Base-by-base conservation (phyloP, 2,329 filamentous ascomycete species). In the Fusarium oligoseptatum region DNA sequence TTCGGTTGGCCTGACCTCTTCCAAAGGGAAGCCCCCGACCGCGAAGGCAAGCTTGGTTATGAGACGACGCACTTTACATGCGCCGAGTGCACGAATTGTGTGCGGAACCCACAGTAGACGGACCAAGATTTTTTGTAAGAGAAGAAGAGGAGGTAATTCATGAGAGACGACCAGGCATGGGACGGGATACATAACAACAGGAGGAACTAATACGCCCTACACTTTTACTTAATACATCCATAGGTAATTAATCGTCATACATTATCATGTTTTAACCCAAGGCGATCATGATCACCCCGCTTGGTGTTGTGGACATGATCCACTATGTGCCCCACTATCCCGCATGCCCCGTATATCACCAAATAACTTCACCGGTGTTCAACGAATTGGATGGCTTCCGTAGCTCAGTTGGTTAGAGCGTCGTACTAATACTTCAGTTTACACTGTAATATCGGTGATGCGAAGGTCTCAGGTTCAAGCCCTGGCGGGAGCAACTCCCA, bases 391-490 rank as follows among this genome's bases (percentile, higher is more conserved):
- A 75, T 22, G 77, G 78, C 77, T 79, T 79, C 77, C 77, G 76
- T 78, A 78, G 77, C 77, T 79, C 77, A 78, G 77, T 78, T 78
- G 77, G 77, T 78, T 78, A 78, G 77, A 78, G 77, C 77, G 75
- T 78, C 76, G 77, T 78, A 78, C 77, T 78, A 78, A 79, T 79
- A 79, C 71, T 79, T 34, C 32, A 34, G 32, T 43, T 43, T 14
- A 43, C n/a, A 43, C 41, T 43, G 41, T 43, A 43, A 43, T 43
- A 43, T 43, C 41, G 32, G 32, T 34, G 32, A 79, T 79, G 77
- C 77, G 77, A 74, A 78, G 79, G 79, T 79, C 79, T 79, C 75
- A 79, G 78, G 79, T 80, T 80, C 79, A 78, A 80, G 77, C 79
- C 79, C 76, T 78, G 76, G 76, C 74, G 77, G 77, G 76, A 78